Conservation (phyloP, 148 eudicot genomes). For the Dianthus caryophyllus region DNA sequence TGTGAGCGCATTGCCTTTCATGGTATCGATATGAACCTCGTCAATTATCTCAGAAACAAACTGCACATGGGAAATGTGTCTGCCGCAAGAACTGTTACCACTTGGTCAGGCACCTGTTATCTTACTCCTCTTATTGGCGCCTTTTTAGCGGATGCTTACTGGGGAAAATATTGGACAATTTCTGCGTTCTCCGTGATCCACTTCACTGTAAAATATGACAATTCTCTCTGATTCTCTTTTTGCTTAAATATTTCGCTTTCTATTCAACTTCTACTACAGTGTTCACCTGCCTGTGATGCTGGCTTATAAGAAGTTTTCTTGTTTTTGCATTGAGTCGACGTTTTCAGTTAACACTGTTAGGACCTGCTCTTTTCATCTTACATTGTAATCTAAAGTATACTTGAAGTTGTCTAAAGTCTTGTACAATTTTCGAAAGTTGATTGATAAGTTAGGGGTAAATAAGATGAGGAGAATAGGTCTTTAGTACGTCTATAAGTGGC, state of each 20-base stretch:
- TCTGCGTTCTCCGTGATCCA: slow-evolving; percentile 65
- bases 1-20: slow-evolving; percentile 79
- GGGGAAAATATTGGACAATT: slow-evolving; percentile 92
- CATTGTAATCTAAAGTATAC: too few species aligned
- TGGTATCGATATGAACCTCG: slow-evolving; percentile 66
- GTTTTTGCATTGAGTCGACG: too few species aligned
- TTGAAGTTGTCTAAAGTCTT: too few species aligned
- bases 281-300: too few species aligned
- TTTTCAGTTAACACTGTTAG: too few species aligned
- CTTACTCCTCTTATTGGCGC: slow-evolving; percentile 73
- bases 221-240: not conserved
- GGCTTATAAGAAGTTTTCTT: too few species aligned
- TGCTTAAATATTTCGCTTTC: not conserved
- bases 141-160: slow-evolving; percentile 65
- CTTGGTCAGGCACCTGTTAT: slow-evolving; percentile 80
- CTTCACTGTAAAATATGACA: slow-evolving; percentile 38
- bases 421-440: too few species aligned
- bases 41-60: slow-evolving; percentile 57
- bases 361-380: too few species aligned
- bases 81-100: slow-evolving; percentile 71
- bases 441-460: too few species aligned
- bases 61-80: slow-evolving; percentile 67
- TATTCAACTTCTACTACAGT: not conserved
- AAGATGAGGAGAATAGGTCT: too few species aligned
- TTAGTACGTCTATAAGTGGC: too few species aligned